Percentiles rank a stretch among this genome's conserved stretches.
These are phyloP conservation scores for Tricholoma furcatifolium DNA, from an alignment of 768 basidiomycete genomes.

Conservation along the genomic window DNA sequence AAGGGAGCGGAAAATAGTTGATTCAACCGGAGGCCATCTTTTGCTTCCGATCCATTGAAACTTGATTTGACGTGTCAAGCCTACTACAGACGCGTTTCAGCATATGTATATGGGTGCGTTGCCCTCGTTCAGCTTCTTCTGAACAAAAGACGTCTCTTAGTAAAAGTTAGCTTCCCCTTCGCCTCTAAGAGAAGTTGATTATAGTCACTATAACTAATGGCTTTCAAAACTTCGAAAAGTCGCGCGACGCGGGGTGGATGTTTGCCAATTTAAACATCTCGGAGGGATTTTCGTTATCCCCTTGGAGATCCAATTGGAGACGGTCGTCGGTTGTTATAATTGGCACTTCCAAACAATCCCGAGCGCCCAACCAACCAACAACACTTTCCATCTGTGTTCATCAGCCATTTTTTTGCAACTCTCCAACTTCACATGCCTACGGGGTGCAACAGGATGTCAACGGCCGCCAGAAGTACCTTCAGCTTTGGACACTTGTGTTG, in stretches of 20 bases:
- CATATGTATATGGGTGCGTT: not conserved
- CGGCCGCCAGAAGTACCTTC: no score
- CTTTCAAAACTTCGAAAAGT: not conserved
- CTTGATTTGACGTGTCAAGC: not conserved
- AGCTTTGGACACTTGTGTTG: not conserved
- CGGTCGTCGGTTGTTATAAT: not conserved
- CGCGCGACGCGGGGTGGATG: no score
- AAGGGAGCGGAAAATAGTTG: not conserved
- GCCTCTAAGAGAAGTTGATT: no score
- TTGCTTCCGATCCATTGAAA: not conserved
- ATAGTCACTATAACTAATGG: no score
- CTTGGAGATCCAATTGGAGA: constrained; percentile 4
- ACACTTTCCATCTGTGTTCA: not conserved
- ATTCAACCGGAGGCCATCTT: not conserved
- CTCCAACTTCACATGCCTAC: not conserved
- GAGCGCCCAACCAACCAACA: not conserved
- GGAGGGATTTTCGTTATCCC: not conserved
- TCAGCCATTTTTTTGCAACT: not conserved
- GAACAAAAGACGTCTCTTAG: no score
- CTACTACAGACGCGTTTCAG: not conserved
- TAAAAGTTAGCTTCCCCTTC: no score
- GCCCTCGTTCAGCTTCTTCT: not conserved
- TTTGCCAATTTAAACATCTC: constrained; percentile 9
- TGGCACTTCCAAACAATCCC: not conserved
- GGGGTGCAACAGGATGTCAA: not conserved